Base-by-base conservation (phyloP, 139 green algal genomes). In the Closterium sp. region DNA sequence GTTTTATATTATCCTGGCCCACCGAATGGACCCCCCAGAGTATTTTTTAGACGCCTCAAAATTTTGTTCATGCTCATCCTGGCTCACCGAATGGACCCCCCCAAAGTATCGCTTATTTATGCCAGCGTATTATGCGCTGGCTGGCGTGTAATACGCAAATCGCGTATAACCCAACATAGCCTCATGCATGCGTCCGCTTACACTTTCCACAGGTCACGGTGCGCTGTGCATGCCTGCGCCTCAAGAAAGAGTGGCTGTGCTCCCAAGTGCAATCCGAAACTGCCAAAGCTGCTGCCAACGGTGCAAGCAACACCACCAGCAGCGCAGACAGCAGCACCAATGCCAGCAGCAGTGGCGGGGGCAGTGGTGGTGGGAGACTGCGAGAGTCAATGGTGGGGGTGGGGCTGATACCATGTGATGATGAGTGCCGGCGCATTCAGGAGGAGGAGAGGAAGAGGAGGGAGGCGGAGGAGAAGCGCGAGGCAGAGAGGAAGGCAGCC, bases 161-260 rank as follows among this genome's bases (percentile, higher is more conserved):
- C 32, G 32, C 32, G 32, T 38, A 38, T 38, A 38, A 7, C 2
- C 32, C 32, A 38, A 38, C 34, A 31, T 31, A 9, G 50, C 28
- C 19, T 87, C 32, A 38, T 38, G 32, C 32, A 38, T 38, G 32
- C 4, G 32, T 38, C 32, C 32, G 4, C 32, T 70, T 70, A 19
- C 6, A 70, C 45, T 70, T 70, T 70, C 45, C 13, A 73, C 50
- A 91, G 91, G 89, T 93, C 4, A 93, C 31, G 1, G 89, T 94
- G 19, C 62, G 92, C 38, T 94, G 92, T 42, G 70, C 85, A 9
- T 94, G 92, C 86, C 92, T 85, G 1, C 85, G 89, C 0, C 42
- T 91, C 11, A 94, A 94, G 73, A 94, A 94, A 70, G 92, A 94
- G 29, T 91, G 85, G 89, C 85, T 90, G 31, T 94, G 92, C 79